These are phyloP conservation scores for Sabuloglossum arenarium DNA, from an alignment of 495 filamentous ascomycete species.

Conservation along the genomic window DNA sequence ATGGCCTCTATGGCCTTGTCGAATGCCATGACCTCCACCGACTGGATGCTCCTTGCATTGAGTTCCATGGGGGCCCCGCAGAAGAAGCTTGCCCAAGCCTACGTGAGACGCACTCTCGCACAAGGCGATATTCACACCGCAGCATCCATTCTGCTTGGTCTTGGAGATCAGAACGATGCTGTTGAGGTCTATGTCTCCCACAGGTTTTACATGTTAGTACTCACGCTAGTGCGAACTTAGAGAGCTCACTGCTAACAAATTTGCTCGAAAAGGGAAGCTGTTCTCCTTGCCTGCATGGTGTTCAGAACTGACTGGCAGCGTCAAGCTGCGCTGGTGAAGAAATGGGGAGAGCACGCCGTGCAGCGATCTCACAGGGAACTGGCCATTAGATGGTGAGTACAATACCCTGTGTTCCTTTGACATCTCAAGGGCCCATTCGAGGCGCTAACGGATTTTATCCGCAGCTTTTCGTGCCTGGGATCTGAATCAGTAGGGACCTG, in stretches of 20 bases:
- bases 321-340: conserved; percentile 65
- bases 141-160: conserved; percentile 71
- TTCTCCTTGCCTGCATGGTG: conserved; percentile 12
- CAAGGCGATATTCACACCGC: conserved; percentile 82
- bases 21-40: conserved; percentile 66
- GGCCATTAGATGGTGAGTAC: conserved; percentile 59
- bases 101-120: conserved; percentile 77
- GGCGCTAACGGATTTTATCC: conserved; percentile 1
- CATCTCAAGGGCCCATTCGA: conserved; percentile 5
- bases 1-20: conserved; percentile 55
- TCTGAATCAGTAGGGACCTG: conserved; percentile 13
- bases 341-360: conserved; percentile 88
- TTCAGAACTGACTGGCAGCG: conserved; percentile 58
- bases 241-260: too few relatives aligned
- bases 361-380: conserved; percentile 71
- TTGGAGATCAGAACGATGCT: conserved; percentile 85
- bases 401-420: background rate
- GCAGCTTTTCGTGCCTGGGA: conserved; percentile 20
- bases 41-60: conserved; percentile 93
- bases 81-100: conserved; percentile 77
- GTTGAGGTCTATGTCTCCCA: conserved; percentile 93
- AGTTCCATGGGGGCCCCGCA: conserved; percentile 72
- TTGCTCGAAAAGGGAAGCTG: conserved; percentile 13
- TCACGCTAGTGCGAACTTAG: conserved; percentile 15
- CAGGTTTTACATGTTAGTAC: conserved; percentile 76